Evolutionary conservation across 495 filamentous ascomycete genomes (phyloP).

Genomic region (Lindgomyces ingoldianus): DNA sequence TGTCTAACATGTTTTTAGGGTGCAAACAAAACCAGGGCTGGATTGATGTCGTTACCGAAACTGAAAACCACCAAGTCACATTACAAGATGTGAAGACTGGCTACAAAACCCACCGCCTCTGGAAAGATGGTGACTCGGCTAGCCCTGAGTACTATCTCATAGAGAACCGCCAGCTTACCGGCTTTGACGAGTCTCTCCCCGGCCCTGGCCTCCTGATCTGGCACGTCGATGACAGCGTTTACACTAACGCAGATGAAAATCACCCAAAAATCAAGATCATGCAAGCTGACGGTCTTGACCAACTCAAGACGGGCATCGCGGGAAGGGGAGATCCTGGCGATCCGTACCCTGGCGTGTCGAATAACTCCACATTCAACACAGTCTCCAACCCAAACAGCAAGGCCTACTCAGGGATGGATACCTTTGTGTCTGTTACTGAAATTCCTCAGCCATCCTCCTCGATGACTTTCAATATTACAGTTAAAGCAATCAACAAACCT

Average conservation of each 20-base stretch:
- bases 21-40: slow-evolving; percentile 24
- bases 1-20: slow-evolving; percentile 11
- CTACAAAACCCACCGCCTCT: slow-evolving; percentile 24
- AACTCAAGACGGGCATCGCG: slow-evolving; percentile 1
- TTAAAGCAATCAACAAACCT: slow-evolving; percentile 17
- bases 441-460: slow-evolving; percentile 7
- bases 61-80: slow-evolving; percentile 21
- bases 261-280: slow-evolving; percentile 26
- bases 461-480: slow-evolving; percentile 30
- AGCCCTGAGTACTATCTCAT: slow-evolving; percentile 28
- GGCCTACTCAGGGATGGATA: slow-evolving; percentile 21
- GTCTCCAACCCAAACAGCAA: slow-evolving; percentile 26
- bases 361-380: slow-evolving; percentile 18
- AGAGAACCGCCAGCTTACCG: slow-evolving; percentile 26
- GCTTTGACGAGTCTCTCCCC: slow-evolving; percentile 24
- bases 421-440: slow-evolving; percentile 24
- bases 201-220: slow-evolving; percentile 23
- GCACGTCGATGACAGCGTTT: slow-evolving; percentile 23
- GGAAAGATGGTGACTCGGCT: slow-evolving; percentile 19
- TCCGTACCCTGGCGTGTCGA: slow-evolving; percentile 14
- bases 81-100: slow-evolving; percentile 21
- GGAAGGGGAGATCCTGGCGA: slow-evolving; percentile 25
- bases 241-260: slow-evolving; percentile 21
- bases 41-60: slow-evolving; percentile 21
- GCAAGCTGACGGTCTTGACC: slow-evolving; percentile 21